Conservation (phyloP, 305 asterid species). For the Solanum hybrid region DNA sequence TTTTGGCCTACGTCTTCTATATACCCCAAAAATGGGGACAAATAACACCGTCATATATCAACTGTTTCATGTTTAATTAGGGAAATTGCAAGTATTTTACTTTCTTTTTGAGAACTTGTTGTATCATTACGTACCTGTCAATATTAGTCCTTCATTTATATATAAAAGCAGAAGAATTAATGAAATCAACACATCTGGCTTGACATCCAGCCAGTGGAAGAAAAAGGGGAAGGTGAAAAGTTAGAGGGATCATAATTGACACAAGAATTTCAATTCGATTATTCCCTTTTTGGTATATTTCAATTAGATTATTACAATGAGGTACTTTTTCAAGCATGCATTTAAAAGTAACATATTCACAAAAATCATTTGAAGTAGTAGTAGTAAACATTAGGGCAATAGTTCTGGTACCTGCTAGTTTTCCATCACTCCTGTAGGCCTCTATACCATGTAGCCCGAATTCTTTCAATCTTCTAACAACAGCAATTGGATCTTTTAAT, state of each 20-base stretch:
- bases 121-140: neutral
- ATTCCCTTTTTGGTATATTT: neutral
- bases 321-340: neutral
- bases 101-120: neutral
- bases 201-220: neutral
- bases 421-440: slow-evolving; percentile 83
- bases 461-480: slow-evolving; percentile 63
- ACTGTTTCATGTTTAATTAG: neutral
- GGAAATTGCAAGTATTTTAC: neutral
- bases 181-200: neutral
- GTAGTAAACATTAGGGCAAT: neutral
- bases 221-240: neutral
- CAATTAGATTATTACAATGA: neutral
- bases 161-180: neutral
- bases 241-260: neutral
- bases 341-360: neutral
- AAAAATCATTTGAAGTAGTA: neutral
- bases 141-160: neutral
- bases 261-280: neutral
- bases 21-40: neutral
- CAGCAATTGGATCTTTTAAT: slow-evolving; percentile 57
- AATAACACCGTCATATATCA: neutral
- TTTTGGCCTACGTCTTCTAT: neutral
- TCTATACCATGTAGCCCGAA: slow-evolving; percentile 87
- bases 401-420: slow-evolving; percentile 49